Evolutionary conservation across 768 basidiomycete genomes (phyloP).

Genomic region (Leccinum disarticulatum): DNA sequence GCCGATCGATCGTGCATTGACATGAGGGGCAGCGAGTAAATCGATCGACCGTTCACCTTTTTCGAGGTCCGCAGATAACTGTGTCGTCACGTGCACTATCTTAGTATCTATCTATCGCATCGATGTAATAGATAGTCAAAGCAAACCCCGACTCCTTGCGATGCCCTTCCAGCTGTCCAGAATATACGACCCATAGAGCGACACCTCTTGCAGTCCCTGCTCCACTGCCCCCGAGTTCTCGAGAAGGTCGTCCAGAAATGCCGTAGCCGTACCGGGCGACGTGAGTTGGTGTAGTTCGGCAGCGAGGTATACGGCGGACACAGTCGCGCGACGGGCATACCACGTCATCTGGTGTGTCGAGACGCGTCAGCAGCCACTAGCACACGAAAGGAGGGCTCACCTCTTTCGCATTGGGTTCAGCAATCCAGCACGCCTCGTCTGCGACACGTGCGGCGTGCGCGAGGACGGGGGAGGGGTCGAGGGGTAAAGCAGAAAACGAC

Average conservation of each 20-base stretch:
- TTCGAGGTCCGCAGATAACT: too few species aligned
- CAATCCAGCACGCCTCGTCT: slow-evolving; percentile 65
- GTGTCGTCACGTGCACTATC: too few species aligned
- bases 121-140: too few species aligned
- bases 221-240: slow-evolving; percentile 46
- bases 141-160: slow-evolving; percentile 61
- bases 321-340: slow-evolving; percentile 66
- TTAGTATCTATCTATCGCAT: too few species aligned
- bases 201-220: slow-evolving; percentile 49
- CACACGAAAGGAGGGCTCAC: slow-evolving; percentile 37
- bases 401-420: slow-evolving; percentile 54
- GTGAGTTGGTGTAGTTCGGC: slow-evolving; percentile 83
- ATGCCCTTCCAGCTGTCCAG: slow-evolving; percentile 70
- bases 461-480: slow-evolving; percentile 62
- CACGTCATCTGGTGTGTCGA: slow-evolving; percentile 53
- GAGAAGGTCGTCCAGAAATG: slow-evolving; percentile 68
- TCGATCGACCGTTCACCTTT: too few species aligned
- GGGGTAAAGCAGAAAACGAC: slow-evolving; percentile 44
- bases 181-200: slow-evolving; percentile 59
- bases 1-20: too few species aligned
- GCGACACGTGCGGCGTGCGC: slow-evolving; percentile 63
- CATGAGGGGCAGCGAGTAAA: too few species aligned
- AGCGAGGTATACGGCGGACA: slow-evolving; percentile 70
- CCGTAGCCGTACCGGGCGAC: slow-evolving; percentile 64
- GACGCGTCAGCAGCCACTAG: background rate